Percentiles rank a stretch among this genome's conserved stretches.
These are phyloP conservation scores for Didymella sp. DNA, from an alignment of 2,329 filamentous ascomycete species.

Conservation along the genomic window DNA sequence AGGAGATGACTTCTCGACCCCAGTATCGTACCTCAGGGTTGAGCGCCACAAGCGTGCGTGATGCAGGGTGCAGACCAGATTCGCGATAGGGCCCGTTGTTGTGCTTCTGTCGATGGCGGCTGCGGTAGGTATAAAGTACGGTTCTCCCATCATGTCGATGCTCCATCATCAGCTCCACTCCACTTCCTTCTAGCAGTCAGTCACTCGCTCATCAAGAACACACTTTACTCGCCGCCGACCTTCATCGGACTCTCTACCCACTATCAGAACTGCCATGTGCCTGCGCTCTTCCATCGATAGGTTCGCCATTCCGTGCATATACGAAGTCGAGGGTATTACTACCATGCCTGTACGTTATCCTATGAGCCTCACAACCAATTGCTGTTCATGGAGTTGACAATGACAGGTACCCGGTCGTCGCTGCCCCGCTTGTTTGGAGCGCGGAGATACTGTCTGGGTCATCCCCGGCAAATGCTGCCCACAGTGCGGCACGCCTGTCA, in stretches of 20 bases:
- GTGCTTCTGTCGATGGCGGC: constrained; percentile 1
- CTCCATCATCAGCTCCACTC: constrained; percentile 4
- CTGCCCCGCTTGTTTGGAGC: constrained; percentile 50
- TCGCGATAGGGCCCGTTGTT: constrained; percentile 5
- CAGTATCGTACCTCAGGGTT: constrained; percentile 21
- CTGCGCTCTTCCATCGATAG: constrained; percentile 35
- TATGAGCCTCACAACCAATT: neutral
- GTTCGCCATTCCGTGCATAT: constrained; percentile 37
- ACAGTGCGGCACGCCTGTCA: constrained; percentile 50
- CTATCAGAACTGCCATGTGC: constrained; percentile 32
- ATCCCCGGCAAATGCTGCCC: constrained; percentile 51
- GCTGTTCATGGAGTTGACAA: constrained; percentile 4
- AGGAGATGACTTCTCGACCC: constrained; percentile 23
- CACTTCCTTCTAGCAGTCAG: neutral
- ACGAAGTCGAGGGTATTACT: constrained; percentile 40
- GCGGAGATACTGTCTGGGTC: constrained; percentile 52
- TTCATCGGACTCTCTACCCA: neutral
- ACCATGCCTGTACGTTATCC: constrained; percentile 45
- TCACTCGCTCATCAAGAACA: constrained; percentile 1
- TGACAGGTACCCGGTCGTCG: constrained; percentile 50
- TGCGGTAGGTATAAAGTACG: constrained; percentile 14
- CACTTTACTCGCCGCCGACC: neutral
- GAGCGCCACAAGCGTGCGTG: constrained; percentile 30
- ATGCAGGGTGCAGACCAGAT: constrained; percentile 17
- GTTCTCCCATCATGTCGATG: neutral